Evolutionary conservation across 306 rosid species (phyloP), one percentile per base, ranked within the genome.

Genomic region (Mimosa pudica): DNA sequence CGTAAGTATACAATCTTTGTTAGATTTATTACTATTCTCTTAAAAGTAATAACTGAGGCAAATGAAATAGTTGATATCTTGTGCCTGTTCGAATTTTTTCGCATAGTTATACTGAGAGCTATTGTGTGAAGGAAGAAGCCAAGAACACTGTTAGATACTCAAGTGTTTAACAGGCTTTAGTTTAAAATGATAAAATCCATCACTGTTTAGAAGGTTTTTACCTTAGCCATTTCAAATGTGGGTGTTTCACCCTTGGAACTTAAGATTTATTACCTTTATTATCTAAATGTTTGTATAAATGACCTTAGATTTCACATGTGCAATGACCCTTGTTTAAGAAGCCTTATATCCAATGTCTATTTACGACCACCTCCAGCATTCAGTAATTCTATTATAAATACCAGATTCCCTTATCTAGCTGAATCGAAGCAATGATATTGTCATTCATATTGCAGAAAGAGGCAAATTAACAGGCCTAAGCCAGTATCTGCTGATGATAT

Each of bases 391-490:
- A 24, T 24, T 0, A 24, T 1, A 24, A 24, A 24, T 24, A 24
- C 1, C 30, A 24, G 30, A 24, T 24, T 24, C 30, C 30, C 0
- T 24, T 24, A 24, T 24, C 1, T 0, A 1, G 30, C 30, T 24
- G 30, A 24, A 24, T 24, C 30, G 30, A 1, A 24, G 30, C 30
- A 77, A 68, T 63, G 78, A 62, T 60, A 12, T 70, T 70, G 30
- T 83, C 42, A 57, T 47, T 77, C 30, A 46, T 51, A 80, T 80
- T 54, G 74, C 92, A 95, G 97, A 71, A 92, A 92, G 82, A 89
- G 77, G 77, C 94, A 90, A 86, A 95, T 91, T 76, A 91, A 90
- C 82, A 92, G 78, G 84, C 98, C 97, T 33, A 86, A 82, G 82
- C 91, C 98, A 47, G 90, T 95, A 2, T 83, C 93, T 41, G 90